Base-by-base conservation (phyloP, 2,329 filamentous ascomycete genomes). In the Onygena corvina region DNA sequence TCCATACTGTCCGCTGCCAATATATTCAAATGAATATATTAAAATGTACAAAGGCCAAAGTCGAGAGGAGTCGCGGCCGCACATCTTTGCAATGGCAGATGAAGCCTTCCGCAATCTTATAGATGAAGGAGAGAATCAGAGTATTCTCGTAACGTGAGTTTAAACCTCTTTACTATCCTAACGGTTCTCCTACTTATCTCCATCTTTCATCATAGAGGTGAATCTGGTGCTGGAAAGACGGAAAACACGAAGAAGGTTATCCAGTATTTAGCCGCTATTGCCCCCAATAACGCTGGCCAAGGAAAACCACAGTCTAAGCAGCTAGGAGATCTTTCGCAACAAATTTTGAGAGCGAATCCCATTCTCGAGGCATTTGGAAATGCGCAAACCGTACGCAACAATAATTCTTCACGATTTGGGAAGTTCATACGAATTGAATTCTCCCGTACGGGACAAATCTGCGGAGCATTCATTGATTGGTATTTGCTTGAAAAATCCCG, bases 161-260 rank as follows among this genome's bases (percentile, higher is more conserved):
- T 27, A 5, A n/a, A 23, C 33, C 3, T 21, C 34, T 3, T 12
- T 42, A 9, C 23, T 16, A 16, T 25, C 16, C 7, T 42, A 11
- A 20, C 27, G 20, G 9, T 16, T 31, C 9, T 33, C 21, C 40
- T 53, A 44, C 40, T 56, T 35, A 57, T 55, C 46, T 35, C 47
- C 44, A 35, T 36, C 31, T 50, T 4, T 6, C 20, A 16, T 25
- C 27, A 45, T 49, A 76, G 74, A 2, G 92, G 92, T 67, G 92
- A 98, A 70, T 98, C 92, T 14, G 92, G 92, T 62, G 92, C 92
- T 29, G 92, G 92, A 58, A 98, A 98, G 71, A 98, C 92, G 0
- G 92, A 98, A 65, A 98, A 98, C 64, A 98, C 92, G 12, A 98
- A 98, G 64, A 98, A 98, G 66, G 92, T 98, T 58, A 98, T 98